These are phyloP conservation scores for Alternaria brassicae DNA, from an alignment of 2,329 filamentous ascomycete genomes.

Conservation along the genomic window DNA sequence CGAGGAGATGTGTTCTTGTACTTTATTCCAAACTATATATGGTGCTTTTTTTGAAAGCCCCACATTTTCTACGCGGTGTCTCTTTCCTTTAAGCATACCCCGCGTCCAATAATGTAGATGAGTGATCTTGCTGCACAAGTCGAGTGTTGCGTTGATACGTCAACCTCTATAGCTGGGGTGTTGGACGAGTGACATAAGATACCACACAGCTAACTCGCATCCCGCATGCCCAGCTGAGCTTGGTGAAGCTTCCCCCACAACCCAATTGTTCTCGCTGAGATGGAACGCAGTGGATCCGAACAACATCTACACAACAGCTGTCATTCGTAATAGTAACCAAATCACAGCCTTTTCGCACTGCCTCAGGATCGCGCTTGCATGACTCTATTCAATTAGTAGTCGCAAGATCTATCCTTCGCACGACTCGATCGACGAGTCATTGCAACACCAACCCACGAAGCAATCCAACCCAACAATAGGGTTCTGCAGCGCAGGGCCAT, in stretches of 20 bases:
- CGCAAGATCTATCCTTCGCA: background rate
- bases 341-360: background rate
- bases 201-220: background rate
- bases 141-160: background rate
- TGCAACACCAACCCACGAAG: background rate
- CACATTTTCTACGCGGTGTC: background rate
- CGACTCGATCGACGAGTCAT: background rate
- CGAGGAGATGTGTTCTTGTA: background rate
- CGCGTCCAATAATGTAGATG: no score
- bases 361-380: background rate
- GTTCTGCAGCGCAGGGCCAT: slow-evolving; percentile 16
- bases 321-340: background rate
- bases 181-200: slow-evolving; percentile 2
- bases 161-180: background rate
- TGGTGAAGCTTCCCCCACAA: slow-evolving; percentile 15
- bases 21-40: background rate
- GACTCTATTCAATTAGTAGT: slow-evolving; percentile 9
- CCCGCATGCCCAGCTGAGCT: slow-evolving; percentile 9
- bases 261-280: slow-evolving; percentile 1
- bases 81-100: no score
- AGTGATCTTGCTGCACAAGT: no score
- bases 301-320: background rate
- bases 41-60: background rate
- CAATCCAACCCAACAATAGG: background rate
- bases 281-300: background rate